Base-by-base conservation (phyloP, 192 early-diverging fungal species). In the Jimgerdemannia flammicorona region DNA sequence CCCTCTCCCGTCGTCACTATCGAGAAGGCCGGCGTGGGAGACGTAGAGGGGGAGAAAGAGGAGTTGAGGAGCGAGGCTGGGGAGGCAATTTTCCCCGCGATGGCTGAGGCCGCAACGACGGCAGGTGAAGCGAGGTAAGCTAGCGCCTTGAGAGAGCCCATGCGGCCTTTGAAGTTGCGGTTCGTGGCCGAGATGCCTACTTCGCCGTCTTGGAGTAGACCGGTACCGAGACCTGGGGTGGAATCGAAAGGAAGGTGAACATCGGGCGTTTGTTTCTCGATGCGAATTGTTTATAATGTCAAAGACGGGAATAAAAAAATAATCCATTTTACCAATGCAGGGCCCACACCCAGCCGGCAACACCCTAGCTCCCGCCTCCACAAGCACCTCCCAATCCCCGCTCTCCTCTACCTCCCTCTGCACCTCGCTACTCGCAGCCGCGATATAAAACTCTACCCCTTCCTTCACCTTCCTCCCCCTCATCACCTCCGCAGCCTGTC, bases 151-250 rank as follows among this genome's bases (percentile, higher is more conserved):
- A 95, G 95, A 20, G 94, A 95, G 64, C 98, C 98, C 98, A 99
- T 99, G 17, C 98, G 90, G 67, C 98, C 98, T 86, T 99, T 99
- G 85, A 95, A 99, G 80, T 99, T 99, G 68, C 98, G 88, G 81
- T 99, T 99, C 29, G 98, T 98, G 18, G 98, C 98, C n/a, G 95
- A 97, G 67, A 99, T 98, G 39, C 98, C 97, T 6, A 98, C 94
- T 82, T 98, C 97, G 43, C 95, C 94, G 78, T 99, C 98, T 84
- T 97, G 87, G 63, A 99, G 87, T 72, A 99, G 84, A 40, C 97
- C 98, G 18, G 90, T 88, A 43, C 98, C 98, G 3, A 98, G 87
- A 11, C 96, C 93, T 29, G 29, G 29, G 29, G 1, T 29, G 86
- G 78, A 3, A 19, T n/a, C n/a, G n/a, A n/a, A n/a, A n/a, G n/a